These are phyloP conservation scores for Stagonosporopsis vannaccii DNA, from an alignment of 2,329 filamentous ascomycete species.

Conservation along the genomic window DNA sequence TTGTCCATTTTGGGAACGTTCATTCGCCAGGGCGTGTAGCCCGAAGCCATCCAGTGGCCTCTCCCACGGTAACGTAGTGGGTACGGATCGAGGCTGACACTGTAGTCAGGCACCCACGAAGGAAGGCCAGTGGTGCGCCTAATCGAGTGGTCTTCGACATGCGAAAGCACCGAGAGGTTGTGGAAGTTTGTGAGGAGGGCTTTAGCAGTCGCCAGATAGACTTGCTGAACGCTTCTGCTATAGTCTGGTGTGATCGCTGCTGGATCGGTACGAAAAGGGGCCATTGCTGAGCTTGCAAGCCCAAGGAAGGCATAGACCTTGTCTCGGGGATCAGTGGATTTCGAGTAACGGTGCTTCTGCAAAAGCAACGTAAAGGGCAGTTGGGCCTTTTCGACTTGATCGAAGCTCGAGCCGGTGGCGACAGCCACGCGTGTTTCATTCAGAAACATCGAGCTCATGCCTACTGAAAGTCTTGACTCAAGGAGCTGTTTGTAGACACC, in stretches of 20 bases:
- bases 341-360: slow-evolving; percentile 33
- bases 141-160: slow-evolving; percentile 32
- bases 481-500: slow-evolving; percentile 33
- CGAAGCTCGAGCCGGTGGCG: not conserved
- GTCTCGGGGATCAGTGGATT: slow-evolving; percentile 38
- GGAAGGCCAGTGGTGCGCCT: slow-evolving; percentile 26
- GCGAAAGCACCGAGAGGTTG: slow-evolving; percentile 33
- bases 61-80: slow-evolving; percentile 33
- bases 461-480: slow-evolving; percentile 14
- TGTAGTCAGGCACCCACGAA: slow-evolving; percentile 40
- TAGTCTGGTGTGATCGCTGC: slow-evolving; percentile 29
- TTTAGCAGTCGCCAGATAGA: slow-evolving; percentile 27
- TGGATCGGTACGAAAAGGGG: slow-evolving; percentile 29
- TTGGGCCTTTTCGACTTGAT: slow-evolving; percentile 1
- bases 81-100: slow-evolving; percentile 31
- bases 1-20: slow-evolving; percentile 20
- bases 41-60: slow-evolving; percentile 26
- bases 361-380: slow-evolving; percentile 29
- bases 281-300: slow-evolving; percentile 26
- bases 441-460: slow-evolving; percentile 34
- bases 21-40: slow-evolving; percentile 20
- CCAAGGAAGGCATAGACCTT: slow-evolving; percentile 42
- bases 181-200: slow-evolving; percentile 26
- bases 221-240: slow-evolving; percentile 28
- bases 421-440: slow-evolving; percentile 28